Percentiles rank a stretch among this genome's conserved stretches.
phyloP scores from a whole-genome alignment of 140 eudicot genomes.

The Eryngium alpinum region DNA sequence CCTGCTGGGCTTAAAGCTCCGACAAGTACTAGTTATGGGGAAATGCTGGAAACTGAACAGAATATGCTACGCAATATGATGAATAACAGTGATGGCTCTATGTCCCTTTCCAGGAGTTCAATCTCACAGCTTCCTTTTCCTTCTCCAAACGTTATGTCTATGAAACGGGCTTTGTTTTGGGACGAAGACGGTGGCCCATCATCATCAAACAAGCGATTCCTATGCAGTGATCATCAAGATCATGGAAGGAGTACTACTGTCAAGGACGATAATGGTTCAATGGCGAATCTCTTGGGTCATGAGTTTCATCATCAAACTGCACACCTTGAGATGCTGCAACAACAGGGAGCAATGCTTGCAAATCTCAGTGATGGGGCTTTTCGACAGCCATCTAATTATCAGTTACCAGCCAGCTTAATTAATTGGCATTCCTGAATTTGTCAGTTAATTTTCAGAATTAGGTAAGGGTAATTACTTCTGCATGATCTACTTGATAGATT shows the following conservation, averaged over 20 bases:
- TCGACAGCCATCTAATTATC: constrained; percentile 40
- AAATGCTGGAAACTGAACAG: constrained; percentile 47
- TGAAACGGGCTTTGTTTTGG: constrained; percentile 48
- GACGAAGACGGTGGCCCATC: constrained; percentile 29
- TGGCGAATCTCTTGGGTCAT: constrained; percentile 54
- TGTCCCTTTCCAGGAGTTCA: constrained; percentile 16
- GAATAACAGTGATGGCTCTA: constrained; percentile 17
- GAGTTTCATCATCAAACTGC: constrained; percentile 54
- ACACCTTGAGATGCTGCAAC: constrained; percentile 35
- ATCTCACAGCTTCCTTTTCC: constrained; percentile 12
- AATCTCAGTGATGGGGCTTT: constrained; percentile 61
- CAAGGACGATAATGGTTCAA: constrained; percentile 37
- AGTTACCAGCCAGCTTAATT: constrained; percentile 41
- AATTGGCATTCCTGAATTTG: constrained; percentile 60
- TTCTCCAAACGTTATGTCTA: constrained; percentile 19
- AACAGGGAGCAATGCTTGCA: constrained; percentile 55
- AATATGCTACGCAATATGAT: constrained; percentile 33
- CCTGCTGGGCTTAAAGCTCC: constrained; percentile 18
- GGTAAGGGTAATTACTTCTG: too few species aligned
- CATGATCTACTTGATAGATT: too few species aligned
- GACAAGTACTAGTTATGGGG: constrained; percentile 22
- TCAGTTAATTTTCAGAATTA: not conserved
- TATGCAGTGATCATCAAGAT: constrained; percentile 21
- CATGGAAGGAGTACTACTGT: constrained; percentile 35
- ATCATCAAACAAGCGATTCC: constrained; percentile 45